phyloP scores from a whole-genome alignment of 1,284 basidiomycete species.

The Ceratobasidium sp. region DNA sequence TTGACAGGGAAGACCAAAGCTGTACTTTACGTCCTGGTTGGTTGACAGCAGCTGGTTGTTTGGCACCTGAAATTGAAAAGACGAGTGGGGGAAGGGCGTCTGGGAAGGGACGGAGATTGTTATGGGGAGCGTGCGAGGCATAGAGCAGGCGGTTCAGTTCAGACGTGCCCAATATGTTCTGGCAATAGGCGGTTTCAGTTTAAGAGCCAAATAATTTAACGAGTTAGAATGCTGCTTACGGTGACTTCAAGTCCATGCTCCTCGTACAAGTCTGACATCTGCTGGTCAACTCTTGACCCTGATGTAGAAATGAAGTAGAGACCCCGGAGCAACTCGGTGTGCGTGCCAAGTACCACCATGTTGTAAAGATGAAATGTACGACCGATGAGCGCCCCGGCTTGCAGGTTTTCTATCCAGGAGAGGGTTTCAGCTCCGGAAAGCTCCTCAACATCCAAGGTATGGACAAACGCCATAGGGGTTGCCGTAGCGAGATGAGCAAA shows the following conservation, averaged over 20 bases:
- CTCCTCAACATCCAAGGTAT: neutral
- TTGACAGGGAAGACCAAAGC: conserved; percentile 1
- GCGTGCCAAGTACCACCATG: neutral
- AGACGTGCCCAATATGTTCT: conserved; percentile 13
- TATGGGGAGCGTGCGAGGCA: neutral
- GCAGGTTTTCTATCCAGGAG: neutral
- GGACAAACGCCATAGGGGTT: neutral
- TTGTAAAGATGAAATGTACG: neutral
- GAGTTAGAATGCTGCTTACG: neutral
- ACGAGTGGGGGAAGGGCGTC: neutral
- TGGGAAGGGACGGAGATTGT: neutral
- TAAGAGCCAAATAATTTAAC: neutral
- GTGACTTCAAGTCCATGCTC: neutral
- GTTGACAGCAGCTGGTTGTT: neutral
- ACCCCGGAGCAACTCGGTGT: conserved; percentile 3
- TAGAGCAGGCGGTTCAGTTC: neutral
- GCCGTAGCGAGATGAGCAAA: neutral
- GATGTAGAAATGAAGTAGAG: neutral
- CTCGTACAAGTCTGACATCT: neutral
- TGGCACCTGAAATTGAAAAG: neutral
- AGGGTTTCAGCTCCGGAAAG: neutral
- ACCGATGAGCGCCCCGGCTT: neutral
- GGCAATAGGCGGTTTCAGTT: neutral
- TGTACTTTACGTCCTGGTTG: neutral
- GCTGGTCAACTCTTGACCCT: neutral